Percentiles rank a stretch among this genome's conserved stretches.
These are phyloP conservation scores for Sclerotinia glacialis DNA, from an alignment of 2,329 filamentous ascomycete species.

Conservation along the genomic window DNA sequence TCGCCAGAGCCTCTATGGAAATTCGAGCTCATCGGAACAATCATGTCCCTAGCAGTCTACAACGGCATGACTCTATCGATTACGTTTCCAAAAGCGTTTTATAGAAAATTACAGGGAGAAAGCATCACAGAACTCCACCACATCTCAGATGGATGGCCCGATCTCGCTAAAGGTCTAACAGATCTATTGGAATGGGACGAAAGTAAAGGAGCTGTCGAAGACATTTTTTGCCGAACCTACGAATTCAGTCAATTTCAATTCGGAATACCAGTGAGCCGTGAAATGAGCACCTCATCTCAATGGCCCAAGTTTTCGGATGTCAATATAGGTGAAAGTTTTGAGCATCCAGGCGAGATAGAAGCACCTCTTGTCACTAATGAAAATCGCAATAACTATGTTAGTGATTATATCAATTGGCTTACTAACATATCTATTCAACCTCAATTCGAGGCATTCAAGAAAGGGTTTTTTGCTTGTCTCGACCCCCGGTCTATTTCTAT, in stretches of 20 bases:
- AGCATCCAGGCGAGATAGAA: constrained; percentile 34
- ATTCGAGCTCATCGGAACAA: constrained; percentile 81
- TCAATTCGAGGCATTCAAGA: constrained; percentile 77
- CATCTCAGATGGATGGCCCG: constrained; percentile 85
- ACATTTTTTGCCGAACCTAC: constrained; percentile 80
- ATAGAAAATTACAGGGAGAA: constrained; percentile 71
- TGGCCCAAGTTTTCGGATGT: constrained; percentile 54
- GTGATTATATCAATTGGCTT: constrained; percentile 81
- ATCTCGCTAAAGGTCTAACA: constrained; percentile 70
- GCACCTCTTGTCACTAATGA: constrained; percentile 74
- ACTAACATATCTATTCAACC: constrained; percentile 72
- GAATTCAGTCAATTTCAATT: constrained; percentile 70
- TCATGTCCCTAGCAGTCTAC: constrained; percentile 88
- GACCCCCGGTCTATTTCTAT: constrained; percentile 67
- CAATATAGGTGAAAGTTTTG: constrained; percentile 42
- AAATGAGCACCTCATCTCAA: constrained; percentile 47
- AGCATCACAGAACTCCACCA: constrained; percentile 69
- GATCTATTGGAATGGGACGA: constrained; percentile 74
- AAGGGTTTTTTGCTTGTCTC: constrained; percentile 76
- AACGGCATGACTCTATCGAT: constrained; percentile 90
- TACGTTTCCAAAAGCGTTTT: constrained; percentile 82
- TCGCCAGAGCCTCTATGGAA: constrained; percentile 83
- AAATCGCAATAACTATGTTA: constrained; percentile 75
- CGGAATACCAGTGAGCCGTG: constrained; percentile 54
- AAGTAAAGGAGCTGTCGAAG: constrained; percentile 70